Evolutionary conservation across 306 rosid species (phyloP).

Genomic region (Albizia julibrissin): DNA sequence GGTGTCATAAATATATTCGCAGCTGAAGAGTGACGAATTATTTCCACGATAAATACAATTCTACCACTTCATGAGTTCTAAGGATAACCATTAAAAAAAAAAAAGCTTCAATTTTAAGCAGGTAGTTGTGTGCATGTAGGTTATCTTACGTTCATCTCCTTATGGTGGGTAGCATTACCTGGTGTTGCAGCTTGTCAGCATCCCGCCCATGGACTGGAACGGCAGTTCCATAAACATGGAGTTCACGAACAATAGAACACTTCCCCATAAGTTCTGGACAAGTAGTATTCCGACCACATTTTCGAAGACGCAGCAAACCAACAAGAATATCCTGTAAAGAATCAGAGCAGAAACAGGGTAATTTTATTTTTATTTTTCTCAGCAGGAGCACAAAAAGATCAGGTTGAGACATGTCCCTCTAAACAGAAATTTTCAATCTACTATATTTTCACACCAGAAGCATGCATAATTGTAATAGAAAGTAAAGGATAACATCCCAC

Average conservation of each 20-base stretch:
- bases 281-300: constrained; percentile 77
- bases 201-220: constrained; percentile 98
- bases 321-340: constrained; percentile 84
- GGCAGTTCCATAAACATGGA: constrained; percentile 97
- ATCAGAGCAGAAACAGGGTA: constrained; percentile 15
- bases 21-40: constrained; percentile 10
- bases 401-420: constrained; percentile 18
- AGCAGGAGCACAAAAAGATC: constrained; percentile 9
- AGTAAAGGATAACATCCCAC: neutral
- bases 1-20: neutral
- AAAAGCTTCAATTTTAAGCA: neutral
- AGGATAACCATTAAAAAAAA: neutral
- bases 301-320: constrained; percentile 84
- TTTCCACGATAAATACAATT: neutral
- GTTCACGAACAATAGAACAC: constrained; percentile 94
- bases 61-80: neutral
- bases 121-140: constrained; percentile 2
- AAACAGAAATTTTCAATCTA: neutral
- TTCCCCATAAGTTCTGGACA: constrained; percentile 88
- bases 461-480: neutral
- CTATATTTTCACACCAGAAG: neutral
- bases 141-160: neutral
- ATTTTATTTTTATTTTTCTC: neutral
- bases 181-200: constrained; percentile 95
- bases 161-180: constrained; percentile 50